Evolutionary conservation across 495 filamentous ascomycete species (phyloP).

Genomic region (Cudoniella acicularis): DNA sequence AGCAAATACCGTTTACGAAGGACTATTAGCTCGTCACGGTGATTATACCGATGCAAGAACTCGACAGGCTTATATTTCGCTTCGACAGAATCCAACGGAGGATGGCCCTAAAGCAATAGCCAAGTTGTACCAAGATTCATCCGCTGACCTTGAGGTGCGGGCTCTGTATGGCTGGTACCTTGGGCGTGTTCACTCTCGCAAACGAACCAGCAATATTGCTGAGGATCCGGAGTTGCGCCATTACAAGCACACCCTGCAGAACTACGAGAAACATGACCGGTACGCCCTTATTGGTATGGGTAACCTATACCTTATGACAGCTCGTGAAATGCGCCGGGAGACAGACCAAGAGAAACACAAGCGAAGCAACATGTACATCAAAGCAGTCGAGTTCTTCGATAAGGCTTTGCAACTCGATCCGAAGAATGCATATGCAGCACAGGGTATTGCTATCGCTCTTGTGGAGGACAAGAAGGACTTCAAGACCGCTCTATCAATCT

Average conservation of each 20-base stretch:
- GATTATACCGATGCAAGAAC: slow-evolving; percentile 91
- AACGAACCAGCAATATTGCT: slow-evolving; percentile 69
- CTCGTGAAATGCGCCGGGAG: slow-evolving; percentile 89
- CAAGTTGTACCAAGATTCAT: slow-evolving; percentile 74
- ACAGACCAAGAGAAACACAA: slow-evolving; percentile 88
- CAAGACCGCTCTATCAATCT: slow-evolving; percentile 73
- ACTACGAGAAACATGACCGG: slow-evolving; percentile 93
- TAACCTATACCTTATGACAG: slow-evolving; percentile 79
- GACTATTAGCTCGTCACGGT: slow-evolving; percentile 71
- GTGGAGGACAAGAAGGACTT: slow-evolving; percentile 90
- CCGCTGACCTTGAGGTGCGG: slow-evolving; percentile 83
- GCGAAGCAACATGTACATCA: slow-evolving; percentile 77
- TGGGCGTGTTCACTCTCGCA: slow-evolving; percentile 68
- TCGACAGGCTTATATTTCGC: slow-evolving; percentile 81
- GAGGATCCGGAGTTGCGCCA: slow-evolving; percentile 91
- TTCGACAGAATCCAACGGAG: slow-evolving; percentile 77
- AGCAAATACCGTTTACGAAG: slow-evolving; percentile 83
- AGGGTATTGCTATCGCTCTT: slow-evolving; percentile 90
- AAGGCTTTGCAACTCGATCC: slow-evolving; percentile 91
- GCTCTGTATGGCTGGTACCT: slow-evolving; percentile 94
- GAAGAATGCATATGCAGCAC: slow-evolving; percentile 91
- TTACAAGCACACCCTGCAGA: slow-evolving; percentile 92
- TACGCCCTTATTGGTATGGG: slow-evolving; percentile 96
- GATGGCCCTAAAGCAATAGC: slow-evolving; percentile 82
- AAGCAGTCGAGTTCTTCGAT: slow-evolving; percentile 96